These are phyloP conservation scores for Gynostemma pentaphyllum DNA, from an alignment of 306 rosid genomes.

Conservation along the genomic window DNA sequence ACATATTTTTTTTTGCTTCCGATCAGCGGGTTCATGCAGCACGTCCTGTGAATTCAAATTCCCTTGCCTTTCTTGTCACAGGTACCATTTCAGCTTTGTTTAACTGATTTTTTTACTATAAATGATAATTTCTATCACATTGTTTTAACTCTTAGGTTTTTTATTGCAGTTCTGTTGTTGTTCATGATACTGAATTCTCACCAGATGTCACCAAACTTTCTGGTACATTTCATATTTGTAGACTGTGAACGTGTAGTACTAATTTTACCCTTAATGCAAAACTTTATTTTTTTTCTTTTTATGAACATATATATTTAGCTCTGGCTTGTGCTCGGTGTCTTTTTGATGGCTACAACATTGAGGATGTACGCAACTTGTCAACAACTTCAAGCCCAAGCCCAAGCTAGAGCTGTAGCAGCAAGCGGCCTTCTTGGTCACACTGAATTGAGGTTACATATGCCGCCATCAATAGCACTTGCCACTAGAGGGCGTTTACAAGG, in stretches of 20 bases:
- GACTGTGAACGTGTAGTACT: conserved; percentile 4
- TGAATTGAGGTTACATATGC: conserved; percentile 80
- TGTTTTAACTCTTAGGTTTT: conserved; percentile 11
- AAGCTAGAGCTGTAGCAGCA: conserved; percentile 79
- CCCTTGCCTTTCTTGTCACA: conserved; percentile 90
- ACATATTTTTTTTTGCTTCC: background rate
- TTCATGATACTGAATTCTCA: conserved; percentile 90
- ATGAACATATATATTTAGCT: conserved; percentile 33
- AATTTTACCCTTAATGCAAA: background rate
- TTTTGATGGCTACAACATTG: conserved; percentile 87
- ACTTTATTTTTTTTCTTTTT: background rate
- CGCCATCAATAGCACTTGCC: conserved; percentile 79
- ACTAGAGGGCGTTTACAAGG: conserved; percentile 91
- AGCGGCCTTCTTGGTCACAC: conserved; percentile 87
- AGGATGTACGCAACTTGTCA: conserved; percentile 99
- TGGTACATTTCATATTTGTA: conserved; percentile 43
- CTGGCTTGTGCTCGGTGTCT: conserved; percentile 95
- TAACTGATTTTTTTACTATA: background rate
- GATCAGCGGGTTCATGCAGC: conserved; percentile 58
- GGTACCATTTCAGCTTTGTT: conserved; percentile 28
- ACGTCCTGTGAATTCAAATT: conserved; percentile 73
- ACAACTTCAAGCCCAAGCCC: conserved; percentile 96
- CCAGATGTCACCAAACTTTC: conserved; percentile 92
- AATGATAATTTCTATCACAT: background rate
- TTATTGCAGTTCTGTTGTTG: conserved; percentile 62